Evolutionary conservation across 2,329 filamentous ascomycete species (phyloP), one percentile per base, ranked within the genome.

Genomic region (Trichoderma koningii): DNA sequence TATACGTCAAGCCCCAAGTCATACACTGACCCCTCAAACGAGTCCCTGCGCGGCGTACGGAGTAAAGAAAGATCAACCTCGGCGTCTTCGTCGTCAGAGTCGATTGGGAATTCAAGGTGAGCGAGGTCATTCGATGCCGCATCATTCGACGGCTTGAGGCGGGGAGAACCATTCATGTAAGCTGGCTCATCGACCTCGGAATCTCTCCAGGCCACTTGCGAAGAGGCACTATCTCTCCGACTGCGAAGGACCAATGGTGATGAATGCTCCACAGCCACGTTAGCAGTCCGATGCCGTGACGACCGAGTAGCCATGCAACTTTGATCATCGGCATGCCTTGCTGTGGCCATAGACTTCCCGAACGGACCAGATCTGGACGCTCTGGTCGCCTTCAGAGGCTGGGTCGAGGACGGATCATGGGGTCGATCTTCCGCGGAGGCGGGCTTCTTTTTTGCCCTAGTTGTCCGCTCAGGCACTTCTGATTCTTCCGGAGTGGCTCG

Each of bases 201-300:
- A 3, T 15, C 42, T 47, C 45, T 44, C 15, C 26, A 17, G 12
- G 26, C 42, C n/a, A 10, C 55, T 15, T 23, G 59, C n/a, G 21
- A 26, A 3, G 66, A 61, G 6, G 9, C 44, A 10, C 53, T 64
- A 55, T 59, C 34, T 51, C 65, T 68, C 10, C 70, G 70, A 28
- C 67, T 71, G 15, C 78, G 78, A 34, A 84, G 72, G 48, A 82
- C 75, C 0, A 81, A 81, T 1, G 81, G 82, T 5, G 83, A 80
- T 5, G 80, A 80, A 41, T 91, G 86, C 41, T 93, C 93, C 75
- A 89, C 88, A 12, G 84, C 81, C 9, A 83, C 83, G 68, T 21
- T 21, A 15, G 17, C 42, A 26, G 42, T n/a, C 41, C 42, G 77
- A 74, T 66, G 83, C 83, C 7, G 80, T 77, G 30, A 21, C 10